Conservation (phyloP, 768 basidiomycete genomes). For the Xanthoconium stramineum region DNA sequence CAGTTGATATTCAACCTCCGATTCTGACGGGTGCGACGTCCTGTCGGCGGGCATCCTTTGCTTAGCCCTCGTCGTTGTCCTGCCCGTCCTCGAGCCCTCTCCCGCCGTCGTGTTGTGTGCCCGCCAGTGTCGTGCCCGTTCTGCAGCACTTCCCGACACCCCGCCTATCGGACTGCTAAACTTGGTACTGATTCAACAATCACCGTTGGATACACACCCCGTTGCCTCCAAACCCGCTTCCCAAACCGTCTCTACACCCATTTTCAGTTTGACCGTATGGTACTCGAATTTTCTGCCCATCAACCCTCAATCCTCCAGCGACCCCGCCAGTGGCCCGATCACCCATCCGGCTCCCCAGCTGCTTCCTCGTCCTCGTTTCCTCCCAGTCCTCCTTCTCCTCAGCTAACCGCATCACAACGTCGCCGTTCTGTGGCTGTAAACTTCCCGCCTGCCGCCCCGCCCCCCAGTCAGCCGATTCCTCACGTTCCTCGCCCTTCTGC, state of each 20-base stretch:
- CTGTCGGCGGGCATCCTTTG: slow-evolving; percentile 4
- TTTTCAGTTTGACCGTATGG: slow-evolving; percentile 23
- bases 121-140: slow-evolving; percentile 2
- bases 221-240: not conserved
- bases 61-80: slow-evolving; percentile 11
- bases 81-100: not conserved
- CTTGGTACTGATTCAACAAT: slow-evolving; percentile 15
- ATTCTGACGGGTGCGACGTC: slow-evolving; percentile 13
- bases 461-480: slow-evolving; percentile 73
- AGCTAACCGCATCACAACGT: slow-evolving; percentile 38
- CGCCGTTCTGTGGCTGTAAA: slow-evolving; percentile 69
- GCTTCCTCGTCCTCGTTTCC: slow-evolving; percentile 33
- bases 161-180: slow-evolving; percentile 14
- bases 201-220: not conserved
- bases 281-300: slow-evolving; percentile 28
- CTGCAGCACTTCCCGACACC: slow-evolving; percentile 5
- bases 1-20: slow-evolving; percentile 29
- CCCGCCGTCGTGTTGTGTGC: slow-evolving; percentile 12
- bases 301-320: slow-evolving; percentile 28
- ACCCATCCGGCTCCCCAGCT: slow-evolving; percentile 14
- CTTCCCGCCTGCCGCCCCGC: slow-evolving; percentile 64
- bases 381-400: slow-evolving; percentile 30
- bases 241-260: not conserved
- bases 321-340: slow-evolving; percentile 35
- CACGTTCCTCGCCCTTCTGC: slow-evolving; percentile 46